Evolutionary conservation across 2,329 filamentous ascomycete species (phyloP), one percentile per base, ranked within the genome.

Genomic region (Chrysoporthe deuterocubensis): DNA sequence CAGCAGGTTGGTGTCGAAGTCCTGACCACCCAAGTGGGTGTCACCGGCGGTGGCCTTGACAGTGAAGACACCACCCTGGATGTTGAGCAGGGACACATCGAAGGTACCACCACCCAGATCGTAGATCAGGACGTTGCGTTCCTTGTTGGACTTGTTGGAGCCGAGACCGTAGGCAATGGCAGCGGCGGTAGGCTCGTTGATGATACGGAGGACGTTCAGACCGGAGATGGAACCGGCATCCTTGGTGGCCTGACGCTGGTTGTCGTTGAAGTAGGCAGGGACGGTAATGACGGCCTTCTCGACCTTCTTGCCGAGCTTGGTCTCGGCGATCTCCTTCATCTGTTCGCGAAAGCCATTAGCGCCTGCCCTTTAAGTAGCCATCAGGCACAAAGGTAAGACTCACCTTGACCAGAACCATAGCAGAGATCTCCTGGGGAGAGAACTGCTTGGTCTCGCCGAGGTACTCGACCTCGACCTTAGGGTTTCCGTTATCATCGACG

Each of bases 191-290:
- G 96, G 96, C 87, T 99, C 96, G 90, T 99, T 99, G 86, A 99
- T 98, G 86, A 99, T 98, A 89, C 96, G 94, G 82, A 99, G 94
- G 75, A 99, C 94, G 85, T 98, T 97, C 72, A 99, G 90, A 76
- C 95, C 96, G 78, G 95, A 86, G 79, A 99, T 99, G 81, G 95
- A 92, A 90, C 96, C 96, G 74, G 96, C 96, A 80, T 98, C 96
- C 91, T 98, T 98, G 85, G 96, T 99, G 74, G 96, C 93, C 85
- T 98, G 96, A 85, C 96, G 92, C 88, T 99, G 96, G 88, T 97
- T 97, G 90, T 99, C 96, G 89, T 98, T 98, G 93, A 99, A 99
- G 89, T 99, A 99, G 80, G 96, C 96, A 68, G 96, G 96, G 69
- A 98, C 96, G 71, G 96, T 99, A 83, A 99, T 94, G 81, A 99